Conservation (phyloP, 129 eudicot species). For the Sambucus nigra region DNA sequence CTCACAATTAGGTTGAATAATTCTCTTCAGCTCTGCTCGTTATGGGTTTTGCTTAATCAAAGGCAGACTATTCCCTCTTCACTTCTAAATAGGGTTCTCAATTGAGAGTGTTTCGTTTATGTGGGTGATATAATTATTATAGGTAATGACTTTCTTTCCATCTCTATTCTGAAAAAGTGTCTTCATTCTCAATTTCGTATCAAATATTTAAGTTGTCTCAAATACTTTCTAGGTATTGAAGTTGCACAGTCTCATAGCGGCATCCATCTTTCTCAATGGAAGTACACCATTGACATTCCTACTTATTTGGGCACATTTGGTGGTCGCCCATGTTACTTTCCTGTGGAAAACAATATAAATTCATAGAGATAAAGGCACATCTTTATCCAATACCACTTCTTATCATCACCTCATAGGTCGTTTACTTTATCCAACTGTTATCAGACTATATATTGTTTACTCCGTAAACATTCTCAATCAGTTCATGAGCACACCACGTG, state of each 20-base stretch:
- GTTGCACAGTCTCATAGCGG: neutral
- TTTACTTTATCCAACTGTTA: neutral
- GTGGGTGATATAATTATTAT: no score
- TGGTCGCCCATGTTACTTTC: neutral
- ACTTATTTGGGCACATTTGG: neutral
- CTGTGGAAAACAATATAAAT: neutral
- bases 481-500: neutral
- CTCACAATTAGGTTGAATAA: constrained; percentile 1
- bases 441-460: constrained; percentile 2
- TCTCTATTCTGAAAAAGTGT: neutral
- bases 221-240: constrained; percentile 9
- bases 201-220: neutral
- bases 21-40: neutral
- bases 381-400: neutral
- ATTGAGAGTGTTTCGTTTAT: neutral
- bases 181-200: neutral
- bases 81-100: neutral
- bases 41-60: neutral
- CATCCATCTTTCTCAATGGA: neutral
- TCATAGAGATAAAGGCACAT: neutral
- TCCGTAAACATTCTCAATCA: constrained; percentile 2
- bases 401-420: constrained; percentile 6
- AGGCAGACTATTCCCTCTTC: constrained; percentile 3
- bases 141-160: neutral
- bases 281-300: neutral